phyloP scores from a whole-genome alignment of 2,329 filamentous ascomycete genomes.

The Emericellopsis atlantica region DNA sequence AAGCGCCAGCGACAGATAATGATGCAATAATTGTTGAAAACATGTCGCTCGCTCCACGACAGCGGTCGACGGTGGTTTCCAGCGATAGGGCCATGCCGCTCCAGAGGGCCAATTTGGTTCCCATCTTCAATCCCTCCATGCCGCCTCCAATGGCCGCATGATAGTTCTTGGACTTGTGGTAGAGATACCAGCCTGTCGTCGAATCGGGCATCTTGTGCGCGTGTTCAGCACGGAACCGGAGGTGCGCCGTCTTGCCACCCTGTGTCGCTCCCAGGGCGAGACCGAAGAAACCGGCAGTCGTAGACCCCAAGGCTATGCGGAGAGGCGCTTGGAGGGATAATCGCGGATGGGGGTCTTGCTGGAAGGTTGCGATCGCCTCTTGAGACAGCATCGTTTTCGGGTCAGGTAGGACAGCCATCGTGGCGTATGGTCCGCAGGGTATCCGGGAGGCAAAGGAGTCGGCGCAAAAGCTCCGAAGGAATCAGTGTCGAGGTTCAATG shows the following conservation, averaged over 20 bases:
- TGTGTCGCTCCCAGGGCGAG: slow-evolving; percentile 58
- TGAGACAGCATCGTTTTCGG: too few species aligned
- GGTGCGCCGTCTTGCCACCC: slow-evolving; percentile 59
- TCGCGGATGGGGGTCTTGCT: slow-evolving; percentile 22
- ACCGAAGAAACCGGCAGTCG: slow-evolving; percentile 55
- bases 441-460: too few species aligned
- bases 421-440: too few species aligned
- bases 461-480: too few species aligned
- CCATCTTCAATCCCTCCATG: slow-evolving; percentile 67
- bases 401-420: too few species aligned
- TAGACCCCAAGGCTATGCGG: slow-evolving; percentile 53
- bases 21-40: slow-evolving; percentile 73
- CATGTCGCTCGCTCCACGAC: slow-evolving; percentile 58
- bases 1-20: slow-evolving; percentile 71
- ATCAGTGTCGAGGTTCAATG: too few species aligned
- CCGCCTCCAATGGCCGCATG: slow-evolving; percentile 66
- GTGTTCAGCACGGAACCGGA: slow-evolving; percentile 90
- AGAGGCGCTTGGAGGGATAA: slow-evolving; percentile 51
- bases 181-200: slow-evolving; percentile 89
- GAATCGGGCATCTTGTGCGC: slow-evolving; percentile 81
- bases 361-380: too few species aligned
- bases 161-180: slow-evolving; percentile 97
- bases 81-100: slow-evolving; percentile 65
- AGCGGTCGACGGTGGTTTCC: slow-evolving; percentile 75
- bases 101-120: slow-evolving; percentile 56